Percentiles rank a stretch among this genome's conserved stretches.
These are phyloP conservation scores for Calocera cornea DNA, from an alignment of 768 basidiomycete genomes.

Conservation along the genomic window DNA sequence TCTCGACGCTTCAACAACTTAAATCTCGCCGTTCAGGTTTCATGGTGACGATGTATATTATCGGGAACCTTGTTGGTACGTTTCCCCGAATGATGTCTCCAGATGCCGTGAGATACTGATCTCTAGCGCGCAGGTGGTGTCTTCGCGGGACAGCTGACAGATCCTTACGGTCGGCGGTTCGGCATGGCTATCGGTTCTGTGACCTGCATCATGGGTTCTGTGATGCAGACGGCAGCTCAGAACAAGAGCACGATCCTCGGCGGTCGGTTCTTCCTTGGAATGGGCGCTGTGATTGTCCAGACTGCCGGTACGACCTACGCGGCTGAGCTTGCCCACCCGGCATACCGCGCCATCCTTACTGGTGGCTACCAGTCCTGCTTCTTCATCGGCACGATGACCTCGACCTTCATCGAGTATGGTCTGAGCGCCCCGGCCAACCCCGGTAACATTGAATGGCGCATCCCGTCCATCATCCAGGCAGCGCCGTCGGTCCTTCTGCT, in stretches of 20 bases:
- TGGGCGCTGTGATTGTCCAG: conserved; percentile 15
- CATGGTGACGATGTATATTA: conserved; percentile 21
- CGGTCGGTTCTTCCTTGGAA: conserved; percentile 18
- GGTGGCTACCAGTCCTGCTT: conserved; percentile 15
- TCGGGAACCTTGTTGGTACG: conserved; percentile 17
- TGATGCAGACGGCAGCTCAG: conserved; percentile 11
- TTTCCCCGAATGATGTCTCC: conserved; percentile 13
- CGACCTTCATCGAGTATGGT: conserved; percentile 6
- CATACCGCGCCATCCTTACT: conserved; percentile 14
- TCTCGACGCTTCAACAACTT: background rate
- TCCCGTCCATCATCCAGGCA: conserved; percentile 61
- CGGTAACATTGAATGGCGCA: conserved; percentile 67
- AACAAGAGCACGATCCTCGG: conserved; percentile 13
- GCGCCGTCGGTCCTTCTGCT: conserved; percentile 57
- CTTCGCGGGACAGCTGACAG: conserved; percentile 16
- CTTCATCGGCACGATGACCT: conserved; percentile 38
- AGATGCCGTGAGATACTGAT: background rate
- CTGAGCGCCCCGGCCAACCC: conserved; percentile 62
- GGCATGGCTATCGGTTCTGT: conserved; percentile 21
- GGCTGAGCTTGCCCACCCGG: conserved; percentile 14
- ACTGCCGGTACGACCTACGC: conserved; percentile 30
- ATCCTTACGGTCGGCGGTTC: conserved; percentile 18
- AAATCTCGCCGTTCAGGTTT: conserved; percentile 11
- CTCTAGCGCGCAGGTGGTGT: conserved; percentile 5
- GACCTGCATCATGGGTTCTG: conserved; percentile 12